Percentiles rank a stretch among this genome's conserved stretches.
Conservation (phyloP, 169 alveolate species). For the Plasmodium vivax region DNA sequence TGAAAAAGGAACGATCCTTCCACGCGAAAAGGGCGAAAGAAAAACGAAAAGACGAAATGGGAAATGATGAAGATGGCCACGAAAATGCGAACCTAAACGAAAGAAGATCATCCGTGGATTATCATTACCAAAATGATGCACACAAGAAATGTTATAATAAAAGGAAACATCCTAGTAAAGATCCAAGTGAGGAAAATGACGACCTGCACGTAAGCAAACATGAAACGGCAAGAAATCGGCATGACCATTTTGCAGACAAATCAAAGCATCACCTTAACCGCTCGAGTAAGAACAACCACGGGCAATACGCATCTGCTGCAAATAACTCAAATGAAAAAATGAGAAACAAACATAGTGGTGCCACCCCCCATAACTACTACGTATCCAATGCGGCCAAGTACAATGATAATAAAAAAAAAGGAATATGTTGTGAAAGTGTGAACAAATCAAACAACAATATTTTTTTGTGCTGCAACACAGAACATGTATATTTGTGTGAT, state of each 20-base stretch:
- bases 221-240: slow-evolving; percentile 37
- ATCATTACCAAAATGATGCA: background rate
- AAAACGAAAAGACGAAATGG: slow-evolving; percentile 31
- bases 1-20: slow-evolving; percentile 17
- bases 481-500: slow-evolving; percentile 61
- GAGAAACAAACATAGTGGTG: slow-evolving; percentile 49
- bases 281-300: slow-evolving; percentile 32
- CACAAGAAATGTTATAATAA: slow-evolving; percentile 55
- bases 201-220: slow-evolving; percentile 8
- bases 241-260: slow-evolving; percentile 6
- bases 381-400: slow-evolving; percentile 74
- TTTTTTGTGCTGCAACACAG: slow-evolving; percentile 72
- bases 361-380: slow-evolving; percentile 49
- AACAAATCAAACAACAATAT: slow-evolving; percentile 65
- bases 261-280: slow-evolving; percentile 5
- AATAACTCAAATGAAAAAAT: slow-evolving; percentile 18
- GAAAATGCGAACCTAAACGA: background rate
- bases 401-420: slow-evolving; percentile 74
- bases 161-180: slow-evolving; percentile 70
- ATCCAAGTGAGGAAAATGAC: slow-evolving; percentile 9
- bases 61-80: slow-evolving; percentile 51
- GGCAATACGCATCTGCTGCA: slow-evolving; percentile 13
- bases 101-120: background rate
- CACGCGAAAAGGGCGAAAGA: slow-evolving; percentile 11
- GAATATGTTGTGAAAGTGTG: slow-evolving; percentile 71